phyloP scores from a whole-genome alignment of 139 green algal species.

The Chlorella ohadii region DNA sequence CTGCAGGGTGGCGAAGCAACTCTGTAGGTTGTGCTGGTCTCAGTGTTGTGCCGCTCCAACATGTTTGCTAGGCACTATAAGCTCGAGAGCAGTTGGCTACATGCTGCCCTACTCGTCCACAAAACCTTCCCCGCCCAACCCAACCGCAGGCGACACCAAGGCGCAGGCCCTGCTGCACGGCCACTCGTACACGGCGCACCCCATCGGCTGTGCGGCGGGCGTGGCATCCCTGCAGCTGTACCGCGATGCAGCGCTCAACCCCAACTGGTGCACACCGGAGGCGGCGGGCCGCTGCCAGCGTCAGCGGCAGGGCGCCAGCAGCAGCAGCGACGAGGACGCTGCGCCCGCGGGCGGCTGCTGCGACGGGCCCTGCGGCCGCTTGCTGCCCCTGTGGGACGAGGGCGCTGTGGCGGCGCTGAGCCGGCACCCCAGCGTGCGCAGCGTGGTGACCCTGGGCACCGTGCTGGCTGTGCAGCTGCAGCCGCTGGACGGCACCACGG shows the following conservation, averaged over 20 bases:
- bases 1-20: no score
- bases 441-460: slow-evolving; percentile 79
- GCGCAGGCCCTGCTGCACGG: slow-evolving; percentile 94
- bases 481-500: slow-evolving; percentile 53
- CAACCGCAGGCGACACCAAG: slow-evolving; percentile 53
- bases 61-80: no score
- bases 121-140: not conserved
- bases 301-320: not conserved
- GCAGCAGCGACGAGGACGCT: not conserved
- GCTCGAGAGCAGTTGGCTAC: not conserved
- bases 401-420: slow-evolving; percentile 60
- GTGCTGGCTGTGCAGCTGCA: slow-evolving; percentile 87
- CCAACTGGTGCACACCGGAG: slow-evolving; percentile 68
- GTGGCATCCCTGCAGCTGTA: slow-evolving; percentile 75
- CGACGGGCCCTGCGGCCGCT: slow-evolving; percentile 49
- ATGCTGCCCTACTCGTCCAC: not conserved
- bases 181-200: slow-evolving; percentile 97
- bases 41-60: not conserved
- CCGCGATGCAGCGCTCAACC: slow-evolving; percentile 71
- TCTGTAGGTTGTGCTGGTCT: no score
- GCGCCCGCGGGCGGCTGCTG: slow-evolving; percentile 7
- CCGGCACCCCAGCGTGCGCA: slow-evolving; percentile 58
- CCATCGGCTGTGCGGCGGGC: slow-evolving; percentile 86
- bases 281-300: not conserved
- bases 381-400: slow-evolving; percentile 81